Conservation (phyloP, 1,284 basidiomycete species). For the Laetiporus sulphureus region DNA sequence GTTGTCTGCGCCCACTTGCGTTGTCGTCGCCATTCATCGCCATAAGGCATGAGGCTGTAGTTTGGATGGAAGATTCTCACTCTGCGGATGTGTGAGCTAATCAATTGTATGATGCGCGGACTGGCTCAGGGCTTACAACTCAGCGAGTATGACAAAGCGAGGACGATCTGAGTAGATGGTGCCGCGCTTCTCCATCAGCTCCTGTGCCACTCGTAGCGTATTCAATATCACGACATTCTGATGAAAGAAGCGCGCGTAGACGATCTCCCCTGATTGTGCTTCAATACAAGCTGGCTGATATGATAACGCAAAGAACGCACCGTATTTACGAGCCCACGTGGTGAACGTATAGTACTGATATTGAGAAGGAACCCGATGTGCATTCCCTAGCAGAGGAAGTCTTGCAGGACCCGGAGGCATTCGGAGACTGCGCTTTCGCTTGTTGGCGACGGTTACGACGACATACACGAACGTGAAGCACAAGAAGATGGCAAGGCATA, state of each 20-base stretch:
- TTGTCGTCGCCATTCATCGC: neutral
- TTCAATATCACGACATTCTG: slow-evolving; percentile 14
- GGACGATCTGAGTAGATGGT: slow-evolving; percentile 19
- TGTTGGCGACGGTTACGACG: no score
- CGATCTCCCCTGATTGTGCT: slow-evolving; percentile 11
- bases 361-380: slow-evolving; percentile 35
- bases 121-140: slow-evolving; percentile 10
- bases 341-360: slow-evolving; percentile 28
- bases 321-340: slow-evolving; percentile 2
- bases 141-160: slow-evolving; percentile 12
- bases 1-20: neutral
- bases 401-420: slow-evolving; percentile 41
- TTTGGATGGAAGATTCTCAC: slow-evolving; percentile 12
- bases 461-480: no score
- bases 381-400: slow-evolving; percentile 42
- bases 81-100: neutral
- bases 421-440: slow-evolving; percentile 4
- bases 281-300: neutral
- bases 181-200: slow-evolving; percentile 17
- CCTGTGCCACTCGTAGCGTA: slow-evolving; percentile 13
- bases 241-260: slow-evolving; percentile 12
- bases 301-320: neutral
- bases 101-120: neutral
- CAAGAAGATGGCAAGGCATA: no score
- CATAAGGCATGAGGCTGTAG: slow-evolving; percentile 17